Evolutionary conservation across 1,284 basidiomycete species (phyloP), one percentile per base, ranked within the genome.

Genomic region (Meira miltonrushii): DNA sequence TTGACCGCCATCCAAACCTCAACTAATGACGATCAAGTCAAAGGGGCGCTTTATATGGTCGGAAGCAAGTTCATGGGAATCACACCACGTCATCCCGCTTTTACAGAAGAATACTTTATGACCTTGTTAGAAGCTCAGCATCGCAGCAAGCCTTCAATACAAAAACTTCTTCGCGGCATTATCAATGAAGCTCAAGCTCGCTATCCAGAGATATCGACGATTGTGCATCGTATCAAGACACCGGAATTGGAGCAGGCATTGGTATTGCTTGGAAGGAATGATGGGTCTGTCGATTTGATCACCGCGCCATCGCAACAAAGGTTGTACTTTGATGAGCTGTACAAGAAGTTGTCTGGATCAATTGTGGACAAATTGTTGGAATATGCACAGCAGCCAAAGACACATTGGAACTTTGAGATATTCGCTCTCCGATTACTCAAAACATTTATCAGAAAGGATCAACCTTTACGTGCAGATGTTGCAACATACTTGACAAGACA

Each of bases 331-430:
- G 28, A 61, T 1, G 67, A 64, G 1, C 61, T 82, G 7, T 66
- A 80, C 46, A 55, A 66, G 11, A 64, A 66, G 1, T 74, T 81
- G 0, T 67, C 69, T 1, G 59, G 68, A 5, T 79, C 76, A 15
- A 72, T 89, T 85, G 76, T 88, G 12, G 80, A 82, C 39, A 81
- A 83, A 15, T 84, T 94, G 38, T 81, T 93, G 23, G 83, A 83
- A 55, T 81, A 92, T 69, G 88, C 89, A 2, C 74, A 80, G 51
- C 82, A 82, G 61, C 82, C 87, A 8, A 81, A 83, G 23, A 90
- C 88, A 48, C 90, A 96, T 86, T 96, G 93, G 93, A 83, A 90
- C 77, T 97, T 95, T 79, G 82, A 86, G 0, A 86, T 91, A 79
- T 87, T 87, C 62, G 87, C 90, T 1, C 81, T 84, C 19, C 85